Percentiles rank a stretch among this genome's conserved stretches.
These are phyloP conservation scores for Chaetomium cochliodes DNA, from an alignment of 495 filamentous ascomycete genomes.

Conservation along the genomic window DNA sequence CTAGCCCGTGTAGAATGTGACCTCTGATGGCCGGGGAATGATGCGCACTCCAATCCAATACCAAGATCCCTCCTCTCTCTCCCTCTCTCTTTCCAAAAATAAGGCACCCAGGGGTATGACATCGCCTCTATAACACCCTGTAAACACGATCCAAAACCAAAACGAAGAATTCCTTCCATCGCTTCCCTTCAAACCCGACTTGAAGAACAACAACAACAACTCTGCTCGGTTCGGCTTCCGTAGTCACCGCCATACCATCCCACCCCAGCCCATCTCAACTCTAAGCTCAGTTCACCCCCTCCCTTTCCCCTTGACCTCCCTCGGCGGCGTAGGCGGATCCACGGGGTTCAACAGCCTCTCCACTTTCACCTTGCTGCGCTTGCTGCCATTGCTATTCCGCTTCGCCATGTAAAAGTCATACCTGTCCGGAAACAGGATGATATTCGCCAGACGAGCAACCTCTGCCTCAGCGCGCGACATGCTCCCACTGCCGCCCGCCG, in stretches of 20 bases:
- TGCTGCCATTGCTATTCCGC: constrained; percentile 12
- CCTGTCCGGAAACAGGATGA: constrained; percentile 51
- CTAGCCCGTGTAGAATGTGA: background rate
- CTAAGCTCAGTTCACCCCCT: background rate
- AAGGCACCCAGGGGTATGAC: constrained; percentile 6
- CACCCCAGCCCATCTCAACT: background rate
- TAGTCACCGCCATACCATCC: too few relatives aligned
- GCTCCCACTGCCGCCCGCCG: background rate
- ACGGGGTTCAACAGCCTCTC: constrained; percentile 11
- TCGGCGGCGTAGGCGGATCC: background rate
- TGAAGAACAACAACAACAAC: background rate
- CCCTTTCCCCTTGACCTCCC: background rate
- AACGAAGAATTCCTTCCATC: background rate
- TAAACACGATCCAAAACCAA: background rate
- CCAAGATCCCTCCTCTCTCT: constrained; percentile 1
- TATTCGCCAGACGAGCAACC: constrained; percentile 50
- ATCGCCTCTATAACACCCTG: constrained; percentile 9
- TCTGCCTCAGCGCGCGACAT: constrained; percentile 45
- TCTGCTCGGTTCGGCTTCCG: background rate
- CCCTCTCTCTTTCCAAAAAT: background rate
- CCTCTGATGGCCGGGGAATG: constrained; percentile 1
- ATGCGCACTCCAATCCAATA: background rate
- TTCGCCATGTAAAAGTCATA: constrained; percentile 51
- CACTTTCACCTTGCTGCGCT: constrained; percentile 15
- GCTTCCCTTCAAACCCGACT: background rate